These are phyloP conservation scores for Kurtzmaniella quercitrusa DNA, from an alignment of 1,139 yeast species.

Conservation along the genomic window DNA sequence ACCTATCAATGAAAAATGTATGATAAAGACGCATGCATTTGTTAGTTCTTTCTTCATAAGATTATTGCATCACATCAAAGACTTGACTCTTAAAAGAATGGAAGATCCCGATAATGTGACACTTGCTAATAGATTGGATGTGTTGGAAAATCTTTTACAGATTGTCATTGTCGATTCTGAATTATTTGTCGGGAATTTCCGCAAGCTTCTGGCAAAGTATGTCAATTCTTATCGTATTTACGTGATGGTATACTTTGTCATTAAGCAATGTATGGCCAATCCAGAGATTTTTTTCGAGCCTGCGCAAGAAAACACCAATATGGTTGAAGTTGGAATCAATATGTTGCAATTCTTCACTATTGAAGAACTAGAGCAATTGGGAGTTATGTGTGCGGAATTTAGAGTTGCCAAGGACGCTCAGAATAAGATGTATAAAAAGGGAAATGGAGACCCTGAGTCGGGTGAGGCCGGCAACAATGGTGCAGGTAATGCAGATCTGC, in stretches of 20 bases:
- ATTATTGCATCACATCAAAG: constrained; percentile 37
- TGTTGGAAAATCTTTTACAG: constrained; percentile 32
- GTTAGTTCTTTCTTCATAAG: constrained; percentile 40
- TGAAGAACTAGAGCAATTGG: constrained; percentile 33
- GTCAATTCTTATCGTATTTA: constrained; percentile 40
- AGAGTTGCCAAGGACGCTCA: constrained; percentile 36
- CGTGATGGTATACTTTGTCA: constrained; percentile 40
- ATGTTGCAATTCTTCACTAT: constrained; percentile 38
- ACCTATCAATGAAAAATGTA: constrained; percentile 36
- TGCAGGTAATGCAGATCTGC: constrained; percentile 1
- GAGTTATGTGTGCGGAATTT: constrained; percentile 40
- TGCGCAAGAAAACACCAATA: constrained; percentile 23
- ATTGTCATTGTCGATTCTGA: constrained; percentile 39
- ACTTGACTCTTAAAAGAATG: constrained; percentile 22
- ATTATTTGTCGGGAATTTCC: constrained; percentile 42
- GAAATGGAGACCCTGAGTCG: constrained; percentile 8
- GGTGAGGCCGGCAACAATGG: background rate
- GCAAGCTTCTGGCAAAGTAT: constrained; percentile 35
- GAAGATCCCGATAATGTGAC: constrained; percentile 12
- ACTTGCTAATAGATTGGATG: constrained; percentile 26
- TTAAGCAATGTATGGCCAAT: constrained; percentile 42
- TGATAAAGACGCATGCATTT: constrained; percentile 43
- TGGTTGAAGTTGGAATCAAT: constrained; percentile 37
- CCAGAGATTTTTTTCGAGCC: constrained; percentile 37
- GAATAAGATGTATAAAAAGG: constrained; percentile 14